Percentiles rank a stretch among this genome's conserved stretches.
These are phyloP conservation scores for Podaxis rugospora DNA, from an alignment of 768 basidiomycete species.

Conservation along the genomic window DNA sequence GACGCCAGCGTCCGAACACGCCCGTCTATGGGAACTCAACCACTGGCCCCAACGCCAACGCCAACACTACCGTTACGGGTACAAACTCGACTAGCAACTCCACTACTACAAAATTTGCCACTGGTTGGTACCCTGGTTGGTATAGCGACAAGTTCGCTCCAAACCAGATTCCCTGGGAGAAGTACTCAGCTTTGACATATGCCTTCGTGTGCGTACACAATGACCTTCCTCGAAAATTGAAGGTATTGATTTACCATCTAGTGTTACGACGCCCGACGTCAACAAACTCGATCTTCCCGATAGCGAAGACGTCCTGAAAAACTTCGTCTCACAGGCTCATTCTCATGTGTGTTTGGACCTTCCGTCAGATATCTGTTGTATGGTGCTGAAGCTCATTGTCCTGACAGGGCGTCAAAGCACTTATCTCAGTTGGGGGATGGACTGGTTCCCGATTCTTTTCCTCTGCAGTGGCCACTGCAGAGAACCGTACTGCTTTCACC, in stretches of 20 bases:
- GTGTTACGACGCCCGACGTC: conserved; percentile 22
- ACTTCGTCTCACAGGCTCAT: conserved; percentile 50
- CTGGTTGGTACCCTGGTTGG: conserved; percentile 69
- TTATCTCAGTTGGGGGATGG: conserved; percentile 70
- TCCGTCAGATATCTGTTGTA: not conserved
- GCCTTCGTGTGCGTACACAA: conserved; percentile 60
- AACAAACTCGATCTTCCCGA: conserved; percentile 28
- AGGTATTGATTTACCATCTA: not conserved
- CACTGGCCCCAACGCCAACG: not conserved
- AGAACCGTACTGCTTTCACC: conserved; percentile 62
- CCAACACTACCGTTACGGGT: not conserved
- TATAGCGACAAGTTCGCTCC: conserved; percentile 44
- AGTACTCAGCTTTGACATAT: conserved; percentile 66
- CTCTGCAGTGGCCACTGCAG: conserved; percentile 47
- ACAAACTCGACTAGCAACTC: not conserved
- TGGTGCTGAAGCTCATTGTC: not conserved
- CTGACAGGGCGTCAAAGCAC: conserved; percentile 49
- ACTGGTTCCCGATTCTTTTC: conserved; percentile 62
- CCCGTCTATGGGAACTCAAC: not conserved
- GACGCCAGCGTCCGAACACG: not conserved
- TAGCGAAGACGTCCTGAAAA: conserved; percentile 46
- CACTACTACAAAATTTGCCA: conserved; percentile 25
- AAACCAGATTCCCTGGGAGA: conserved; percentile 54
- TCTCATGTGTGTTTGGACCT: conserved; percentile 28
- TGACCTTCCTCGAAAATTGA: not conserved